Percentiles rank a stretch among this genome's conserved stretches.
Conservation (phyloP, 2,329 filamentous ascomycete species). For the Claviceps sp. region DNA sequence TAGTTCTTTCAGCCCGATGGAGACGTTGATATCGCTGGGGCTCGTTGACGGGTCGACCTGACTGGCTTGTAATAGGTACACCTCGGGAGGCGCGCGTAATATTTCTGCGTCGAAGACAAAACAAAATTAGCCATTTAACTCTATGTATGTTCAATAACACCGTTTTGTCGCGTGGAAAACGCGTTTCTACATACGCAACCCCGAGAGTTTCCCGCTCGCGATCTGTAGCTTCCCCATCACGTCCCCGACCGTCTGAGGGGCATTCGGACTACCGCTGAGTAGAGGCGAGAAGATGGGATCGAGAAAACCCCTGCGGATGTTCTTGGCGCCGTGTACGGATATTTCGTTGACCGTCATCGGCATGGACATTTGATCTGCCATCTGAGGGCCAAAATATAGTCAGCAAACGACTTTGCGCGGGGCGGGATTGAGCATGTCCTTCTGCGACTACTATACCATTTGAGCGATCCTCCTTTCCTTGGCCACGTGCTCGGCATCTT, state of each 20-base stretch:
- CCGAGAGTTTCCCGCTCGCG: conserved; percentile 60
- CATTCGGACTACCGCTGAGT: conserved; percentile 51
- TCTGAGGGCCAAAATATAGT: conserved; percentile 10
- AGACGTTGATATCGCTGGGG: conserved; percentile 68
- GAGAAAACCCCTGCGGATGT: conserved; percentile 76
- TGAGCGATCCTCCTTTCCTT: conserved; percentile 25
- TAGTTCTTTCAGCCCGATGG: conserved; percentile 70
- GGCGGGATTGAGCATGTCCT: neutral
- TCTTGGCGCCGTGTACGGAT: conserved; percentile 65
- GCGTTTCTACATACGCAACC: conserved; percentile 49
- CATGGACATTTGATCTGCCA: conserved; percentile 63
- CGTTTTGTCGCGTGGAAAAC: too few species aligned
- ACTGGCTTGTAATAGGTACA: conserved; percentile 68
- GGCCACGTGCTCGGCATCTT: conserved; percentile 24
- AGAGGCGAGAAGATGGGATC: conserved; percentile 69
- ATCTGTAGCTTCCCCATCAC: conserved; percentile 59
- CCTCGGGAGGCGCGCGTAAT: conserved; percentile 68
- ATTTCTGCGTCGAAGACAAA: conserved; percentile 45
- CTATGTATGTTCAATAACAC: conserved; percentile 4
- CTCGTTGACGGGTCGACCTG: conserved; percentile 54
- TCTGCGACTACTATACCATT: conserved; percentile 16
- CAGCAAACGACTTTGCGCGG: too few species aligned
- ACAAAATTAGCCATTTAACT: conserved; percentile 10
- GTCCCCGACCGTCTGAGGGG: conserved; percentile 65
- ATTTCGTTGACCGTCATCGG: conserved; percentile 82